Evolutionary conservation across 148 eudicot species (phyloP).

Genomic region (Rhododendron kiyosumense): DNA sequence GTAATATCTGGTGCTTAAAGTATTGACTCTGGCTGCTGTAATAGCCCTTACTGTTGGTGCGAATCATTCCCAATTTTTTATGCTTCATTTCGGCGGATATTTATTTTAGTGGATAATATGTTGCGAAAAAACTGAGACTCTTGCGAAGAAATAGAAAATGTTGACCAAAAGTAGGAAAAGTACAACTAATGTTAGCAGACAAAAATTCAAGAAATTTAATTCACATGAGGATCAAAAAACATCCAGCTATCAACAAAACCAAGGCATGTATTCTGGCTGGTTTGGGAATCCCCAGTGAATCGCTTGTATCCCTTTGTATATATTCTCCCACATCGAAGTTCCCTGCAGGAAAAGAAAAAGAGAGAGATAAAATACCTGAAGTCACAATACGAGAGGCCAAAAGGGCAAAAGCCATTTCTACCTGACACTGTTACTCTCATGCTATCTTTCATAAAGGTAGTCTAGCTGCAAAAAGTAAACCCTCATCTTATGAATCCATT

Average conservation of each 20-base stretch:
- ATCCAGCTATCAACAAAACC: constrained; percentile 4
- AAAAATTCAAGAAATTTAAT: background rate
- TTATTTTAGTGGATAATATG: background rate
- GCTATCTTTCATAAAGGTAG: background rate
- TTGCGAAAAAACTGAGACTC: background rate
- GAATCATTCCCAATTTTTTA: background rate
- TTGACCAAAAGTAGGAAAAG: background rate
- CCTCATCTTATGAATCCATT: background rate
- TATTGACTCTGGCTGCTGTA: background rate
- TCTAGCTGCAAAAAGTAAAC: background rate
- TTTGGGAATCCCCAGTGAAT: constrained; percentile 18
- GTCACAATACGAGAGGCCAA: background rate
- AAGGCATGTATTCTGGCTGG: constrained; percentile 11
- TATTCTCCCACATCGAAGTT: constrained; percentile 40
- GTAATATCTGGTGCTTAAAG: background rate
- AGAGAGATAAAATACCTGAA: background rate
- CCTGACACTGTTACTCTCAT: background rate
- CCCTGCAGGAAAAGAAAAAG: constrained; percentile 19
- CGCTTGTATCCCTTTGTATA: constrained; percentile 28
- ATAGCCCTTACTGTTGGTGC: background rate
- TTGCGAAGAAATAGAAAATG: background rate
- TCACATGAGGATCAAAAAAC: background rate
- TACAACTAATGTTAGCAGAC: background rate
- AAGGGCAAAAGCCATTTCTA: background rate
- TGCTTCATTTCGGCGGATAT: too few relatives aligned